Percentiles rank a stretch among this genome's conserved stretches.
Evolutionary conservation across 106 monocot genomes (phyloP).

Genomic region (Platanthera guangdongensis): DNA sequence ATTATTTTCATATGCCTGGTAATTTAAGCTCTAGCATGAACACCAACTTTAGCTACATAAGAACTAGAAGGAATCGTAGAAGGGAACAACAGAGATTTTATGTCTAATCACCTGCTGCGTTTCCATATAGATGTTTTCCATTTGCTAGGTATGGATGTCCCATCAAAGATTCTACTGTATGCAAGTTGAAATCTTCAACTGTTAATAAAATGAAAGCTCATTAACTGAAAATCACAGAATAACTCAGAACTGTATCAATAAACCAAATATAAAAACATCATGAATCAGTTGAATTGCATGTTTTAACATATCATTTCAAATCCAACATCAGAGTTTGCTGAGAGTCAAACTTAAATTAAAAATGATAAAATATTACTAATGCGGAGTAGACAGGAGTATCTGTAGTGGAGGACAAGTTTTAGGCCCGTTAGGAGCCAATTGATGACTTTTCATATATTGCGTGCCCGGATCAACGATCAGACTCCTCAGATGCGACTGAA

Average conservation of each 20-base stretch:
- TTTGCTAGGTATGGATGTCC: slow-evolving; percentile 59
- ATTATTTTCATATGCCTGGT: neutral
- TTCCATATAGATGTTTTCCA: slow-evolving; percentile 94
- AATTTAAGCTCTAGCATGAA: neutral
- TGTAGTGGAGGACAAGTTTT: no score
- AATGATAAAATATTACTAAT: neutral
- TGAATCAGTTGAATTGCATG: neutral
- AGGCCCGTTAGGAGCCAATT: no score
- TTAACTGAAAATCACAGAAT: neutral
- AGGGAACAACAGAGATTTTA: neutral
- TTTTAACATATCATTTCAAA: neutral
- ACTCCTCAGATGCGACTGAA: no score
- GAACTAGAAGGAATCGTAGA: neutral
- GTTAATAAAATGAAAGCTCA: slow-evolving; percentile 16
- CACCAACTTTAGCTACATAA: neutral
- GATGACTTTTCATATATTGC: no score
- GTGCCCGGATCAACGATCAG: no score
- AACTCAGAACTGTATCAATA: neutral
- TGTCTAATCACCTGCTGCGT: slow-evolving; percentile 63
- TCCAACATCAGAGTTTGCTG: neutral
- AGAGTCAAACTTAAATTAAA: neutral
- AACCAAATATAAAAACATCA: neutral
- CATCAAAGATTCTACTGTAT: slow-evolving; percentile 53
- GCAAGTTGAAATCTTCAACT: slow-evolving; percentile 88
- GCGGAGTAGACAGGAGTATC: no score